Conservation (phyloP, 2,329 filamentous ascomycete genomes). For the Aspergillus pseudotamarii region DNA sequence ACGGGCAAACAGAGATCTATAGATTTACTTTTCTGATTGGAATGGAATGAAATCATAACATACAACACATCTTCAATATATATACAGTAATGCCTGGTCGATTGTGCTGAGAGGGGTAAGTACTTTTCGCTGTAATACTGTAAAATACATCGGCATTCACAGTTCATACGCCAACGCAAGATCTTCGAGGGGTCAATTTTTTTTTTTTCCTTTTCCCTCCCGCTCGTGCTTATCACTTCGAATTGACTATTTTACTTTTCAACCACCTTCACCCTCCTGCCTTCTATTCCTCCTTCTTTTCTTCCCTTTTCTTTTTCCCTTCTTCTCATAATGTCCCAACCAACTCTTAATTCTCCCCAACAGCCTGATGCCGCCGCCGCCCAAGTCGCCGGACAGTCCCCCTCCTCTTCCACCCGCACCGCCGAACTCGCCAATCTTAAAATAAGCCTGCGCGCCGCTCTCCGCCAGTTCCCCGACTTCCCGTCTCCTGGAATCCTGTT, state of each 20-base stretch:
- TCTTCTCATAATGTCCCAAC: slow-evolving; percentile 44
- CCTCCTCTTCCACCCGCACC: slow-evolving; percentile 51
- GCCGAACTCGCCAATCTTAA: slow-evolving; percentile 65
- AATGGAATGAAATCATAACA: not conserved
- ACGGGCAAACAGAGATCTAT: not conserved
- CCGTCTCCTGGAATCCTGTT: slow-evolving; percentile 91
- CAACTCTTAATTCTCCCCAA: slow-evolving; percentile 28
- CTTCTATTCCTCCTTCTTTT: slow-evolving; percentile 17
- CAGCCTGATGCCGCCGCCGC: slow-evolving; percentile 41
- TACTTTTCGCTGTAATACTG: not conserved
- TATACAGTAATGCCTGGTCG: not conserved
- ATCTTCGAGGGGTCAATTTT: slow-evolving; percentile 1
- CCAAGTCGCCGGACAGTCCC: slow-evolving; percentile 46
- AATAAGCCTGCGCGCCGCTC: slow-evolving; percentile 68
- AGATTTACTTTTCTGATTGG: not conserved
- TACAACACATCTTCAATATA: not conserved
- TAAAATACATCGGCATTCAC: not conserved
- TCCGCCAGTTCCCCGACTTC: slow-evolving; percentile 90
- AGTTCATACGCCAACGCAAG: not conserved
- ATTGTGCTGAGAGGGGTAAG: not conserved
- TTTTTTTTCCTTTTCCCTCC: slow-evolving; percentile 12
- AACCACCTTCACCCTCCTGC: slow-evolving; percentile 17
- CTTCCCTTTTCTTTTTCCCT: slow-evolving; percentile 19
- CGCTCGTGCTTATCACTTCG: slow-evolving; percentile 7
- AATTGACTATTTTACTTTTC: slow-evolving; percentile 11